These are phyloP conservation scores for Volutella citrinella DNA, from an alignment of 2,329 filamentous ascomycete species.

Conservation along the genomic window DNA sequence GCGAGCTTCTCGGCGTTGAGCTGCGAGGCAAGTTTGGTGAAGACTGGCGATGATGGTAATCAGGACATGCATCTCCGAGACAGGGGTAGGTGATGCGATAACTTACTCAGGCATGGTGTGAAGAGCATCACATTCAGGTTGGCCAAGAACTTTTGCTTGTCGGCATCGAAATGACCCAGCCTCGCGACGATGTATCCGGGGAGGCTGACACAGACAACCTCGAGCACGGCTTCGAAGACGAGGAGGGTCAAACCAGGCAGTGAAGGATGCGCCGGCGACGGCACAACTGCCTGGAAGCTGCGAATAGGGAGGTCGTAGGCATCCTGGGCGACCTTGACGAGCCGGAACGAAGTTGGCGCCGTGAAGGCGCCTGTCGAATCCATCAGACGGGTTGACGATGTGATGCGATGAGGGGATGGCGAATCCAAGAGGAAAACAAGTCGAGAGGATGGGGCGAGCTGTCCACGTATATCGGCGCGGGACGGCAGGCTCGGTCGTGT, in stretches of 20 bases:
- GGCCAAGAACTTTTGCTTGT: conserved; percentile 93
- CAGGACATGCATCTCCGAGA: neutral
- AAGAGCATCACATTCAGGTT: conserved; percentile 96
- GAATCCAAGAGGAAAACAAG: conserved; percentile 6
- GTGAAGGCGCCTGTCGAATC: conserved; percentile 35
- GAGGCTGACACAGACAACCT: conserved; percentile 91
- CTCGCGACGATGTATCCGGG: conserved; percentile 91
- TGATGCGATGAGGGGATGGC: conserved; percentile 4
- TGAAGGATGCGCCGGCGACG: conserved; percentile 52
- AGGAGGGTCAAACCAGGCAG: conserved; percentile 70
- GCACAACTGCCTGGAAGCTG: conserved; percentile 36
- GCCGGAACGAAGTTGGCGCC: conserved; percentile 45
- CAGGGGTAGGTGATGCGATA: neutral
- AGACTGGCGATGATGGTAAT: conserved; percentile 57
- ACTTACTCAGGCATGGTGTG: conserved; percentile 89
- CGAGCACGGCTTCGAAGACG: conserved; percentile 91
- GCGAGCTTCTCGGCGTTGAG: conserved; percentile 85
- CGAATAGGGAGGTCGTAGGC: conserved; percentile 41
- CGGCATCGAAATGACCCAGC: conserved; percentile 89
- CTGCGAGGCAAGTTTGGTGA: conserved; percentile 94
- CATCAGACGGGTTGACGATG: conserved; percentile 31
- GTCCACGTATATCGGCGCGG: conserved; percentile 1
- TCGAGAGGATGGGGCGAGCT: conserved; percentile 2
- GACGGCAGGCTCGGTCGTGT: conserved; percentile 3
- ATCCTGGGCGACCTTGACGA: conserved; percentile 35